Base-by-base conservation (phyloP, 2,329 filamentous ascomycete genomes). In the Xylariaceae sp. region DNA sequence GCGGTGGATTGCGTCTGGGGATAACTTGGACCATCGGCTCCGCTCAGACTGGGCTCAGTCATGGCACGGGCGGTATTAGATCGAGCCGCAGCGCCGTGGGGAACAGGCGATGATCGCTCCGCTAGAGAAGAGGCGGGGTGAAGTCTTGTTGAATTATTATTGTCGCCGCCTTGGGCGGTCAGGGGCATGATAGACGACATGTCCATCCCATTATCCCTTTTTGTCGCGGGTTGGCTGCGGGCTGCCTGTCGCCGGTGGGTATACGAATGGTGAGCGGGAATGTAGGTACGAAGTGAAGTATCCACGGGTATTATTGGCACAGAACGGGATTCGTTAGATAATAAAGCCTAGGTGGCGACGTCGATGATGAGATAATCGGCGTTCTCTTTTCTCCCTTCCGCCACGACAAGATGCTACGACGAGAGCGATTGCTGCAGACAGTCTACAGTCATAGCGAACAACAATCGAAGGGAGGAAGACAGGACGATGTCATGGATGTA, bases 121-220 rank as follows among this genome's bases (percentile, higher is more conserved):
- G 51, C 10, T 44, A 42, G 37, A 23, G 57, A 56, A 6, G 60
- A 47, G 17, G 49, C 45, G 47, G 55, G 62, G 51, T 47, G 48
- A 39, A 23, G 57, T 48, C 55, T 42, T 9, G 37, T 57, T 6
- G 13, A 30, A 30, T 4, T 15, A 45, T 45, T 6, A 65, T 62
- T 67, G 55, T 69, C 63, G 57, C 50, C 56, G 60, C 58, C 64
- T 58, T 60, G 57, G 37, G 66, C 63, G 61, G 64, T 63, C 64
- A 62, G 56, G 53, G 65, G 51, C 54, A 65, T 64, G 60, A 62
- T 65, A 51, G 62, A 58, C 64, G 69, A 68, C 69, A 70, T 71
- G 53, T 67, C 65, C 69, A 69, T 69, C 70, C 59, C 62, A 70
- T 61, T 58, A 39, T 44, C 53, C 11, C 13, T 30, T 45, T 55